Percentiles rank a stretch among this genome's conserved stretches.
These are phyloP conservation scores for Penicillium sp. DNA, from an alignment of 2,329 filamentous ascomycete genomes.

Conservation along the genomic window DNA sequence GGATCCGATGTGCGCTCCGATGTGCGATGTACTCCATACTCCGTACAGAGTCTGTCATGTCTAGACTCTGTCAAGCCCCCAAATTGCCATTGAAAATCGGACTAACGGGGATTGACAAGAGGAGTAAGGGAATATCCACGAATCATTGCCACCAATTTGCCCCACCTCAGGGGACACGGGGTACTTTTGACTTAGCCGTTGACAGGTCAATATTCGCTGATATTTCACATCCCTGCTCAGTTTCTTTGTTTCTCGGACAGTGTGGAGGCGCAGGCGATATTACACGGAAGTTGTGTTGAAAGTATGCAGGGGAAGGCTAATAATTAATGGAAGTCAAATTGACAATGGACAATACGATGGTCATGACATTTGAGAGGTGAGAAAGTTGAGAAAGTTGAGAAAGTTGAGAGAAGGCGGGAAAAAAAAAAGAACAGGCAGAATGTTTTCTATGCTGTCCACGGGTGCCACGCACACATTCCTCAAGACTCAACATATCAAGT, in stretches of 20 bases:
- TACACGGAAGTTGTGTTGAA: neutral
- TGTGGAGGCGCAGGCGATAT: slow-evolving; percentile 1
- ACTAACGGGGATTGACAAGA: slow-evolving; percentile 6
- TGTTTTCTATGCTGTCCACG: neutral
- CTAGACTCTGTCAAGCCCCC: slow-evolving; percentile 10
- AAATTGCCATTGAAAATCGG: slow-evolving; percentile 13
- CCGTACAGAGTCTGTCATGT: neutral
- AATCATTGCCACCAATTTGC: slow-evolving; percentile 8
- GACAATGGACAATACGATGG: neutral
- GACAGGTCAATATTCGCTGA: slow-evolving; percentile 18
- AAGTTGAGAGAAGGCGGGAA: neutral
- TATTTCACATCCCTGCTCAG: neutral
- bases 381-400: neutral
- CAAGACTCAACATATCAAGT: neutral
- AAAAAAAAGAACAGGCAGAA: neutral
- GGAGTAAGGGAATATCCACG: slow-evolving; percentile 10
- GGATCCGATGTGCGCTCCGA: neutral
- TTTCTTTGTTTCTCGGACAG: slow-evolving; percentile 16
- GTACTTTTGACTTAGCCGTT: slow-evolving; percentile 15
- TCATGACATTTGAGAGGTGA: neutral
- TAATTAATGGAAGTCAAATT: neutral
- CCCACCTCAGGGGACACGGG: slow-evolving; percentile 6
- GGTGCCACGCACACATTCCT: neutral
- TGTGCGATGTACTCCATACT: neutral
- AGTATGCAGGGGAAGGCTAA: neutral